Evolutionary conservation across 108 stramenopile species (phyloP), one percentile per base, ranked within the genome.

Genomic region (Cyclotella sp.): DNA sequence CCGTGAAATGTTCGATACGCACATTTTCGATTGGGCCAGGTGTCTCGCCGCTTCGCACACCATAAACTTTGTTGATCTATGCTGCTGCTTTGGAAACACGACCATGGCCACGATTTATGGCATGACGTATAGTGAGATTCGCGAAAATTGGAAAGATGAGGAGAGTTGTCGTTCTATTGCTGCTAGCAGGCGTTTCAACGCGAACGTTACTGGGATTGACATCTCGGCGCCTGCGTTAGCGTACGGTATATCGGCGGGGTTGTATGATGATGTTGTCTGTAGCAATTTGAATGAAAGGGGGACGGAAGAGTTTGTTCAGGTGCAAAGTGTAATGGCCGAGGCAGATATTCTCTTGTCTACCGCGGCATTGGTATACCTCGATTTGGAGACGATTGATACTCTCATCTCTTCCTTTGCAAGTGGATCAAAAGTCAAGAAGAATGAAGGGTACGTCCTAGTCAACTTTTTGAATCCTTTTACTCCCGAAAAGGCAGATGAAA

Each of bases 381-480:
- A 82, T 67, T 24, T 82, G 39, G 81, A 82, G 29, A 64, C 76
- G 0, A 77, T 82, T 59, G 79, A 73, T 10, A 28, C 30, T 15
- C 60, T 79, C 45, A 42, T 76, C 22, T 43, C 51, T 24, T 43
- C 84, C 46, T 84, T 84, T 59, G 73, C 69, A 12, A 60, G 28
- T 0, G 68, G 68, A 34, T 28, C 49, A 2, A 24, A 9, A 14
- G 34, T 10, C 19, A 68, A 43, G 22, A 68, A 43, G 22, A 68
- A 58, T 11, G 75, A 84, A 22, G 84, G 79, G 10, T 75, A 70
- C 24, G 30, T 80, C 26, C 53, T 84, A 19, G 84, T 84, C 30
- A 84, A 84, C 74, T 84, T 84, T 75, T 67, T 84, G 54, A 84
- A 80, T 75, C 79, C 79, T 0, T 84, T 84, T 73, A 68, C 73